Base-by-base conservation (phyloP, 78 protist genomes). In the Diacronema lutheri region DNA sequence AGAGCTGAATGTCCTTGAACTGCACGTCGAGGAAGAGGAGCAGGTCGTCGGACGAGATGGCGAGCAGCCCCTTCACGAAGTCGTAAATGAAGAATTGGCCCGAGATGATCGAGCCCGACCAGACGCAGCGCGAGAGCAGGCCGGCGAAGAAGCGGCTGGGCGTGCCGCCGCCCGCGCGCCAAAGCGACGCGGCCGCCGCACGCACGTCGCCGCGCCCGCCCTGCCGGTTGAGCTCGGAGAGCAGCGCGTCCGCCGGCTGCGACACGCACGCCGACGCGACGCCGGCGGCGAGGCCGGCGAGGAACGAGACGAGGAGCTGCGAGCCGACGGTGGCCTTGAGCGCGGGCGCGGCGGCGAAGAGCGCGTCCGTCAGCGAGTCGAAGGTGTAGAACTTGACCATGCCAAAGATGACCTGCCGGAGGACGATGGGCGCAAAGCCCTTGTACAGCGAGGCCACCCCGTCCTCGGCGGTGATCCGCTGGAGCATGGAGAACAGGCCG, bases 81-180 rank as follows among this genome's bases (percentile, higher is more conserved):
- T 80, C 85, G 57, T 80, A 80, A 40, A 80, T 41, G 61, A 80
- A 41, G 35, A 80, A 80, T 35, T 80, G 85, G 37, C 85, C 85
- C 29, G 85, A 41, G 40, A 80, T 80, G 57, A 80, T 80, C 35
- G 72, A 23, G 50, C 85, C 62, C 38, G 64, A 20, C 85, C 85
- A 80, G 40, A 61, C 74, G 23, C 41, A 29, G 38, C 82, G 50
- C 40, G 65, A 56, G 29, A 7, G 33, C 19, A 72, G 80, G 31
- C 46, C 80, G 20, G 37, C n/a, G 35, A 29, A 38, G 80, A 38
- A 11, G 31, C 46, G 50, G 16, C 16, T 7, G 7, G 50, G 50
- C 16, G 50, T 44, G 50, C 50, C 50, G 50, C 50, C 50, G 50
- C 50, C 50, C 50, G 50, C 50, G 3, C 16, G 16, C 50, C 50